A percentile compares a stretch with the other conserved stretches of the same genome.
Conservation (phyloP, 2,329 filamentous ascomycete genomes). For the Claviceps sorghi region DNA sequence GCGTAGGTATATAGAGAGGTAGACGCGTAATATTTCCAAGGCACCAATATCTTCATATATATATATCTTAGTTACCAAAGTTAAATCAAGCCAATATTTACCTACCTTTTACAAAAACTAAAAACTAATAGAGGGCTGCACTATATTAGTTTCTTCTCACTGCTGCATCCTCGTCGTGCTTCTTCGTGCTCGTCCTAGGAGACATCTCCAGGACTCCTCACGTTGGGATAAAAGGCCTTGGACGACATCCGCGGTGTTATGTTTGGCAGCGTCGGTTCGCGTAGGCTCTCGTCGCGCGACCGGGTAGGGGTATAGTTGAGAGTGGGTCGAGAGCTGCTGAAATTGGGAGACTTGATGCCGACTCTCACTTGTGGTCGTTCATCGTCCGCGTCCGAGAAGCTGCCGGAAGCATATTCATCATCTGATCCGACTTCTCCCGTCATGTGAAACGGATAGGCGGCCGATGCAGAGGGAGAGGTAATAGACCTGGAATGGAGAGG, state of each 20-base stretch:
- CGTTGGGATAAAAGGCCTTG: conserved; percentile 18
- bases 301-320: conserved; percentile 17
- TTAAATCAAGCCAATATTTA: too few species aligned
- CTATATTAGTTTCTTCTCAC: too few species aligned
- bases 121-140: too few species aligned
- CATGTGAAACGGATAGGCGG: conserved; percentile 39
- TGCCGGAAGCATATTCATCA: conserved; percentile 59
- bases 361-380: conserved; percentile 38
- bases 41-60: too few species aligned
- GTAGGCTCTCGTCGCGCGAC: conserved; percentile 20
- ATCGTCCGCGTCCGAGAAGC: conserved; percentile 66
- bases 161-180: too few species aligned
- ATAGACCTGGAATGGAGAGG: conserved; percentile 67
- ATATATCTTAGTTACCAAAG: too few species aligned
- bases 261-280: conserved; percentile 22
- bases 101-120: too few species aligned
- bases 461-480: conserved; percentile 58
- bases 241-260: conserved; percentile 27
- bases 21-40: too few species aligned
- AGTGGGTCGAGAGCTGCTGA: conserved; percentile 36
- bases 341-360: conserved; percentile 44
- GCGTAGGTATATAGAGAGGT: too few species aligned
- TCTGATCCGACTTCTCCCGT: conserved; percentile 53
- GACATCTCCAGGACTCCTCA: conserved; percentile 23
- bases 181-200: conserved; percentile 7